Conservation (phyloP, 1,284 basidiomycete species). For the Naganishia albida region DNA sequence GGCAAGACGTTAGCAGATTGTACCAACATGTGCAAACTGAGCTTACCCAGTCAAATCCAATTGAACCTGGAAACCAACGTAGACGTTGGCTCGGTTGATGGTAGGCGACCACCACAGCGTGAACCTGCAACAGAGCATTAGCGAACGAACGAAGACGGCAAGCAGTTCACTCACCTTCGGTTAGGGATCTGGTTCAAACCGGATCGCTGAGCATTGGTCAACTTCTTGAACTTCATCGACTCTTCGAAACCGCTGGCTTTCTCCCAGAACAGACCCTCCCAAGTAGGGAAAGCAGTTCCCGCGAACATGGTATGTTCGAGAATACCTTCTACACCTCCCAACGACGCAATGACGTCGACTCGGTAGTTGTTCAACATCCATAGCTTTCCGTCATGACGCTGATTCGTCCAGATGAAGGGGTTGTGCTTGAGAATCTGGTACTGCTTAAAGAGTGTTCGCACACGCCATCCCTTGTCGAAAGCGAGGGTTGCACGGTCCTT, state of each 20-base stretch:
- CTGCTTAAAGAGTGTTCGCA: constrained; percentile 95
- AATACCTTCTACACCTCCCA: constrained; percentile 89
- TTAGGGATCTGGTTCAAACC: constrained; percentile 99
- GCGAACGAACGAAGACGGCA: neutral
- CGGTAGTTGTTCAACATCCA: constrained; percentile 99
- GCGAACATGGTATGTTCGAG: constrained; percentile 97
- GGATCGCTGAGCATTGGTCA: constrained; percentile 89
- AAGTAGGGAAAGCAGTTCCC: constrained; percentile 59
- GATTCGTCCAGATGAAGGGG: constrained; percentile 98
- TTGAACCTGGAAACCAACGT: constrained; percentile 98
- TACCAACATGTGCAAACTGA: constrained; percentile 35
- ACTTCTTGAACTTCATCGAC: constrained; percentile 95
- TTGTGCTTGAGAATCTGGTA: constrained; percentile 93
- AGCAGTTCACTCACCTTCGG: constrained; percentile 57
- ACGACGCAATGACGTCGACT: constrained; percentile 97
- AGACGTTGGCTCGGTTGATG: constrained; percentile 91
- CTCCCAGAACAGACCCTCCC: constrained; percentile 85
- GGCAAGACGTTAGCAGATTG: neutral
- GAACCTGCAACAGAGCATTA: constrained; percentile 64
- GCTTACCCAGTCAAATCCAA: constrained; percentile 93
- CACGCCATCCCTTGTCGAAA: constrained; percentile 96
- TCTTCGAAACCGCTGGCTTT: constrained; percentile 90
- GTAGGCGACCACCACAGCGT: constrained; percentile 97
- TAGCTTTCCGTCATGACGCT: constrained; percentile 95
- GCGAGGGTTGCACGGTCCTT: constrained; percentile 96